These are phyloP conservation scores for Scytalidium sp. DNA, from an alignment of 2,329 filamentous ascomycete species.

Conservation along the genomic window DNA sequence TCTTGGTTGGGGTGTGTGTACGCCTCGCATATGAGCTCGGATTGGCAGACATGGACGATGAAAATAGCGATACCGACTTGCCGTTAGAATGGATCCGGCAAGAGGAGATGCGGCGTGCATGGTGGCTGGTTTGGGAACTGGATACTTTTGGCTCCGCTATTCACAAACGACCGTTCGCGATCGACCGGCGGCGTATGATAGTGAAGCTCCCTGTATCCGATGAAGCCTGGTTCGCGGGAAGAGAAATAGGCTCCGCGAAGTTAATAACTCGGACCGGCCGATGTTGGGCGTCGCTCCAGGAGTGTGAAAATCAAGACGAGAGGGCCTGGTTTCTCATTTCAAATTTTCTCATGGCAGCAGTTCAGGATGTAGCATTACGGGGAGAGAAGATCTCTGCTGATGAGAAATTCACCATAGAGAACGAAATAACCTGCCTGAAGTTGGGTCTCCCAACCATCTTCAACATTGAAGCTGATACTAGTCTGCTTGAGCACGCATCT, in stretches of 20 bases:
- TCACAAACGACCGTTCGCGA: not conserved
- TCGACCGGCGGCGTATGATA: constrained; percentile 3
- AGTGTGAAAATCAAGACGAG: constrained; percentile 2
- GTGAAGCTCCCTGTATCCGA: constrained; percentile 3
- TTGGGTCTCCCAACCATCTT: not conserved
- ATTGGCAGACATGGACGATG: not conserved
- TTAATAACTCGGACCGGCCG: not conserved
- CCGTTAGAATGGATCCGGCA: not conserved
- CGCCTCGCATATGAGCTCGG: constrained; percentile 1
- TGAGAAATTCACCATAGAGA: not conserved
- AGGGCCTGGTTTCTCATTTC: constrained; percentile 5
- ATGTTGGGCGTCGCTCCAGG: constrained; percentile 1
- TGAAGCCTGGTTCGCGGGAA: constrained; percentile 4
- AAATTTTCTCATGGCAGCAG: not conserved
- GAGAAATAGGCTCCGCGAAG: not conserved
- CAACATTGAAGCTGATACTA: not conserved
- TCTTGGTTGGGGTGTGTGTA: not conserved
- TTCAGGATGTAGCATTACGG: not conserved
- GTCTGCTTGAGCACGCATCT: not conserved
- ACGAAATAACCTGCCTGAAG: not conserved
- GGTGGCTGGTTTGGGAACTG: constrained; percentile 6
- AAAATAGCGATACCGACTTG: not conserved
- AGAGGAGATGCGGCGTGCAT: constrained; percentile 5
- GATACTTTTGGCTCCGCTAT: constrained; percentile 2
- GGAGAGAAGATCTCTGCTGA: not conserved